Evolutionary conservation across 2,329 filamentous ascomycete species (phyloP).

Genomic region (Fusarium sp.): DNA sequence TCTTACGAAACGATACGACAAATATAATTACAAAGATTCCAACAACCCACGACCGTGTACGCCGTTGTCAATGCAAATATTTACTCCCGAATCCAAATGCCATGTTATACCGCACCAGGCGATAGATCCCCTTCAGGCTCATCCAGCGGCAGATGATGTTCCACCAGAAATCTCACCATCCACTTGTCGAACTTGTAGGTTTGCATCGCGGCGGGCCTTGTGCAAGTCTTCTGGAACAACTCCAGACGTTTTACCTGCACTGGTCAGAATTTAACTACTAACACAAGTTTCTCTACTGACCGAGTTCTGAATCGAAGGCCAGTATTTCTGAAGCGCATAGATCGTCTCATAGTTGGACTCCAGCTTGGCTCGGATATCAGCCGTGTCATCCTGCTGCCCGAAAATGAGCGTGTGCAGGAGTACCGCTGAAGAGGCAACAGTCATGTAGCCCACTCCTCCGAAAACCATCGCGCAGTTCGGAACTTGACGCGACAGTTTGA

Average conservation of each 20-base stretch:
- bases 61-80: not conserved
- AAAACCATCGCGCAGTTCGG: not conserved
- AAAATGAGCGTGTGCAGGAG: slow-evolving; percentile 2
- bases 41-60: accelerated
- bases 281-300: not conserved
- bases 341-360: slow-evolving; percentile 7
- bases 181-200: slow-evolving; percentile 7
- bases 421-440: not conserved
- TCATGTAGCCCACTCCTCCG: slow-evolving; percentile 10
- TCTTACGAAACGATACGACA: not conserved
- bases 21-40: not conserved
- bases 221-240: not conserved
- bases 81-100: not conserved
- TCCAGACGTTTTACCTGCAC: not conserved
- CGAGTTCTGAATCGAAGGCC: slow-evolving; percentile 1
- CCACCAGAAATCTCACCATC: slow-evolving; percentile 10
- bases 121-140: not conserved
- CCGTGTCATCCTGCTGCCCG: not conserved
- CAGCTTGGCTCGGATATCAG: not conserved
- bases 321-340: slow-evolving; percentile 2
- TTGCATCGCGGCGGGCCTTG: not conserved
- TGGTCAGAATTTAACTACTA: not conserved
- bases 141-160: slow-evolving; percentile 1
- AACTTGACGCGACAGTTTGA: not conserved
- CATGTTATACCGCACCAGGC: not conserved